Conservation (phyloP, 129 eudicot genomes). For the Kitagawia praeruptora region DNA sequence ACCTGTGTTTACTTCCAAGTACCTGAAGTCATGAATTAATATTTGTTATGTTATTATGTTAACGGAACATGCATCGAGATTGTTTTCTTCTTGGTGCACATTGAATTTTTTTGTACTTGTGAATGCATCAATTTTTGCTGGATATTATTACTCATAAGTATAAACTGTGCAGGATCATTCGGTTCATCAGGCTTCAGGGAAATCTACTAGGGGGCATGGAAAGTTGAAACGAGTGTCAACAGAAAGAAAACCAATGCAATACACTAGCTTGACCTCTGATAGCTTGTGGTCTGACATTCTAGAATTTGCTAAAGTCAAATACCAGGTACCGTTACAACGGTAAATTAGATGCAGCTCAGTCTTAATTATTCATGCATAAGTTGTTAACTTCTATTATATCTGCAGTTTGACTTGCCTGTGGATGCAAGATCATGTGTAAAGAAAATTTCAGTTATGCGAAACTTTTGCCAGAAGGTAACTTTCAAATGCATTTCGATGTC, state of each 20-base stretch:
- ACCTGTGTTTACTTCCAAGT: background rate
- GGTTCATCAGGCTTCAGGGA: conserved; percentile 47
- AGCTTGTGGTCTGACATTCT: conserved; percentile 75
- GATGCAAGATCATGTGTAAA: conserved; percentile 68
- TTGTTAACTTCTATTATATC: conserved; percentile 6
- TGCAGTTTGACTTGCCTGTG: conserved; percentile 87
- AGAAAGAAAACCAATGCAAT: conserved; percentile 40
- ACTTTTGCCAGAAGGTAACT: conserved; percentile 79
- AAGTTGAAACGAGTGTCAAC: conserved; percentile 40
- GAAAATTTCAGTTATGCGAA: conserved; percentile 84
- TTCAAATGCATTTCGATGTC: background rate
- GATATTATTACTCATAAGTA: background rate
- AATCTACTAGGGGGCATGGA: conserved; percentile 43
- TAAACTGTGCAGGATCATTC: conserved; percentile 40
- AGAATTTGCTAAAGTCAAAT: conserved; percentile 81
- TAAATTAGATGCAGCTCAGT: background rate
- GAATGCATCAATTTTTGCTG: background rate
- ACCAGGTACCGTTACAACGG: conserved; percentile 48
- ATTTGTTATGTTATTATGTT: background rate
- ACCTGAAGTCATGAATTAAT: background rate
- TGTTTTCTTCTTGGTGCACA: background rate
- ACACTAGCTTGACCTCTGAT: conserved; percentile 47
- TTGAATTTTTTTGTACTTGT: background rate
- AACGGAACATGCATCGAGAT: background rate
- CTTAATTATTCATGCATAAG: background rate